Evolutionary conservation across 257 asterid genomes (phyloP).

Genomic region (Ballota nigra): DNA sequence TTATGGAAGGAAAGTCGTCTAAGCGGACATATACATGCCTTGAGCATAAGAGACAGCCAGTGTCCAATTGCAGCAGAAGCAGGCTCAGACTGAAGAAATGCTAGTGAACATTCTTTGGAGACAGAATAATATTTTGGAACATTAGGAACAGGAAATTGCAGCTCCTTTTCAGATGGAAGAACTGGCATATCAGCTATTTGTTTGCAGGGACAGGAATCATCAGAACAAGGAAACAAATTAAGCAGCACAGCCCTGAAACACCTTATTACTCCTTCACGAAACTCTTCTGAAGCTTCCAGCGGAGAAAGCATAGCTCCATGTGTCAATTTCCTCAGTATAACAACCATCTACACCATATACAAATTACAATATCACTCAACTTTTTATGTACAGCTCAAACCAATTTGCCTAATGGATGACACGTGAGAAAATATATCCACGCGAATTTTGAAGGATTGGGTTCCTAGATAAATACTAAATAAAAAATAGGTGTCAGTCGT

Average conservation of each 20-base stretch:
- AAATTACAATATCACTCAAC: conserved; percentile 12
- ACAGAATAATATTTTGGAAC: conserved; percentile 28
- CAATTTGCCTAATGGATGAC: not conserved
- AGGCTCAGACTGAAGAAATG: conserved; percentile 86
- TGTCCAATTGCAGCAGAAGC: conserved; percentile 96
- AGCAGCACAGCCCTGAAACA: conserved; percentile 77
- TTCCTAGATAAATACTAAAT: not conserved
- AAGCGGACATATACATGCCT: conserved; percentile 50
- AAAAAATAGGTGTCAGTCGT: not conserved
- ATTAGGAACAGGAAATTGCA: conserved; percentile 30
- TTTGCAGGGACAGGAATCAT: conserved; percentile 72
- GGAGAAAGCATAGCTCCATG: conserved; percentile 80
- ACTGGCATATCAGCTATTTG: conserved; percentile 42
- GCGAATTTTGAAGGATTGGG: conserved; percentile 5
- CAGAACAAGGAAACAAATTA: conserved; percentile 60
- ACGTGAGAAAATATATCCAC: not conserved
- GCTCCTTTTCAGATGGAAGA: conserved; percentile 40
- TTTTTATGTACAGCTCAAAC: not conserved
- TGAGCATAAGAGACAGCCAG: conserved; percentile 94
- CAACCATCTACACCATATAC: conserved; percentile 60
- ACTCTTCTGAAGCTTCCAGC: conserved; percentile 89
- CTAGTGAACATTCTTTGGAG: conserved; percentile 58
- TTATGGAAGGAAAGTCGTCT: conserved; percentile 12
- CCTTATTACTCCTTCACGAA: conserved; percentile 82
- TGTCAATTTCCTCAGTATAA: conserved; percentile 78